A percentile compares a stretch with the other conserved stretches of the same genome.
phyloP scores from a whole-genome alignment of 2,329 filamentous ascomycete species.

The Dactylellina parvicollis region DNA sequence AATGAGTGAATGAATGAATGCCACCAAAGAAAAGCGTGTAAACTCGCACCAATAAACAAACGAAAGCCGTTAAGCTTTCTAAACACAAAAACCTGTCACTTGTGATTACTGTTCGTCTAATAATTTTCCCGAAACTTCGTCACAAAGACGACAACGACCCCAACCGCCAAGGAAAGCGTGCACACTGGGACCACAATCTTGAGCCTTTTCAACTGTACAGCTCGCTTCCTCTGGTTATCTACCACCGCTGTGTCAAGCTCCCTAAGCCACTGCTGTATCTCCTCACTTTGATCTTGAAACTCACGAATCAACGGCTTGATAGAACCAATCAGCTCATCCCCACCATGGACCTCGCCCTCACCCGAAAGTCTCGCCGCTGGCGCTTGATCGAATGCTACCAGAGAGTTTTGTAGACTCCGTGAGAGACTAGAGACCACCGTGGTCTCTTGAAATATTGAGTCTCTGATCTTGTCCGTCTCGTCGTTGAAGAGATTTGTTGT shows the following conservation, averaged over 20 bases:
- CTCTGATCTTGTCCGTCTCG: conserved; percentile 33
- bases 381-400: conserved; percentile 32
- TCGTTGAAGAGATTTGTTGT: conserved; percentile 51
- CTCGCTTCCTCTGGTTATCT: conserved; percentile 33
- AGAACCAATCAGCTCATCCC: neutral
- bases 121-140: conserved; percentile 1
- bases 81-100: neutral
- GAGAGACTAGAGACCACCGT: conserved; percentile 31
- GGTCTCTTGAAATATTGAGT: conserved; percentile 30
- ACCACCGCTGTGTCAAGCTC: conserved; percentile 38
- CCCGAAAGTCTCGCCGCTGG: neutral
- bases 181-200: conserved; percentile 38
- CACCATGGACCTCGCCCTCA: neutral
- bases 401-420: conserved; percentile 23
- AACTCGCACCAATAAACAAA: neutral
- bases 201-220: conserved; percentile 32
- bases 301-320: conserved; percentile 28
- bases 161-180: conserved; percentile 37
- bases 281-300: conserved; percentile 43
- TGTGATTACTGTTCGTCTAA: neutral
- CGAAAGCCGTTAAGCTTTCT: neutral
- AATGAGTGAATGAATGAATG: too few relatives aligned
- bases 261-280: conserved; percentile 39
- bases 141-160: conserved; percentile 29
- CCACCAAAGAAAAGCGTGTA: too few relatives aligned